Conservation (phyloP, 345 rosid genomes). For the Cardamine chenopodiifolia region DNA sequence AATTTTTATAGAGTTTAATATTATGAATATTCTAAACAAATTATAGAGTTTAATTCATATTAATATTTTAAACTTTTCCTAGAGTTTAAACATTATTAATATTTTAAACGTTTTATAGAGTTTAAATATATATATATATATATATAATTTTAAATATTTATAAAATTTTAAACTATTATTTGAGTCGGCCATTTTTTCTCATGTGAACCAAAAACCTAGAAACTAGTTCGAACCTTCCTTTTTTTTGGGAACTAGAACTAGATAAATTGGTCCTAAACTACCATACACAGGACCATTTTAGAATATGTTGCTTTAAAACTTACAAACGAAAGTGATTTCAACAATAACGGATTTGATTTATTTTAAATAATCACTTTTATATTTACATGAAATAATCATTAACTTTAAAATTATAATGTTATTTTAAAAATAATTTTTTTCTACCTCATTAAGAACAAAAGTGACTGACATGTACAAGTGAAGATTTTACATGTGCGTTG, state of each 20-base stretch:
- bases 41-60: no score
- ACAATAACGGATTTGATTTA: no score
- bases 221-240: not conserved
- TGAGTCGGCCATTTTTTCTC: not conserved
- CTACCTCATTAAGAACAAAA: not conserved
- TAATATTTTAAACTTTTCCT: no score
- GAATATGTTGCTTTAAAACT: not conserved
- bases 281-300: not conserved
- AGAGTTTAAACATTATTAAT: no score
- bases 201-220: constrained; percentile 5
- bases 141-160: no score
- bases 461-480: not conserved
- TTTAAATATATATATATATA: no score
- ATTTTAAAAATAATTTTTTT: not conserved
- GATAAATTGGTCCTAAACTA: not conserved
- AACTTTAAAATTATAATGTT: not conserved
- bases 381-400: not conserved
- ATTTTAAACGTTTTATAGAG: no score
- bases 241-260: not conserved
- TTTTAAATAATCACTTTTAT: not conserved
- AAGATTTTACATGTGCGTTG: not conserved
- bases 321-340: not conserved
- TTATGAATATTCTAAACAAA: no score
- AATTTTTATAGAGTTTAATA: no score
- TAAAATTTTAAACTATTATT: no score